Base-by-base conservation (phyloP, 441 rosid genomes). In the Pelargonium cotyledonis region DNA sequence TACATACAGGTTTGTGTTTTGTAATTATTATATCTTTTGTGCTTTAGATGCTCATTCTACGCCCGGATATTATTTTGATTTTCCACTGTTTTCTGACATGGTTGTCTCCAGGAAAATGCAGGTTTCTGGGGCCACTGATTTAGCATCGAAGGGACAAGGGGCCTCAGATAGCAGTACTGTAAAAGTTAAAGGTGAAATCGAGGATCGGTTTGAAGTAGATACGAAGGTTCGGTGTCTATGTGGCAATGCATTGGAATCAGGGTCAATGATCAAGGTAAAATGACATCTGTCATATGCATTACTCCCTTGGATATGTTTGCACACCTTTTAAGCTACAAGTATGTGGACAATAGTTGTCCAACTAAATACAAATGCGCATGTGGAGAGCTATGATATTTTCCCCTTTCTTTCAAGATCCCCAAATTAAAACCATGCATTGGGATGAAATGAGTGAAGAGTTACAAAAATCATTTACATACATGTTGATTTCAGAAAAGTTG, bases 211-310 rank as follows among this genome's bases (percentile, higher is more conserved):
- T 69, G 84, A 72, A 44, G 69, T 71, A 38, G 90, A 90, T 68
- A 78, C 80, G 49, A 95, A 86, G 84, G 89, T 92, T 82, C 88
- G 95, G 69, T 95, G 99, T 76, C 89, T 88, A 12, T 95, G 99
- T 84, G 97, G 97, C 75, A 92, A 78, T 78, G 72, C 88, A 35
- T 78, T 87, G 83, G 88, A 84, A 76, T 76, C 86, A 6, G 96
- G 85, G 64, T 82, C 95, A 47, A 86, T 88, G 87, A 84, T 95
- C 78, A 77, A 77, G 97, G 99, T 95, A 73, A 53, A 49, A 60
- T 9, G 8, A 55, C 49, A 35, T 12, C 65, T 69, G 8, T 47
- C 53, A 35, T 18, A 41, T 61, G 53, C 38, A 21, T 8, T 66
- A 38, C 64, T 51, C 9, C 58, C 15, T 49, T 73, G 44, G 31